Conservation (phyloP, 257 asterid species). For the Pogostemon cablin region DNA sequence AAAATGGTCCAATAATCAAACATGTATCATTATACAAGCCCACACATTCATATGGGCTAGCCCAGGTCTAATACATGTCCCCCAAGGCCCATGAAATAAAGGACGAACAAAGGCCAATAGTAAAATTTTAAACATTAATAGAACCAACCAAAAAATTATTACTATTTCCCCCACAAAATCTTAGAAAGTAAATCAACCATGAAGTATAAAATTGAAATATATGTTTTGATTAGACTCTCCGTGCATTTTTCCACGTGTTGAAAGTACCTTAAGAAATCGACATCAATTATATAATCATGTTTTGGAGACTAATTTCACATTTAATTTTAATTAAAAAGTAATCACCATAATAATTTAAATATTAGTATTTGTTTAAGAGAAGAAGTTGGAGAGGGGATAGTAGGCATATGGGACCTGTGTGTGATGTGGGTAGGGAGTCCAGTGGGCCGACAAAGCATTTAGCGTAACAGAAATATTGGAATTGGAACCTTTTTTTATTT, state of each 20-base stretch:
- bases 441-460: constrained; percentile 36
- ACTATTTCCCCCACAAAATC: too few species aligned
- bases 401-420: constrained; percentile 16
- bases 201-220: too few species aligned
- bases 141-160: neutral
- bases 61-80: too few species aligned
- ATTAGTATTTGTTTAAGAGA: too few species aligned
- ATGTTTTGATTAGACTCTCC: too few species aligned
- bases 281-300: too few species aligned
- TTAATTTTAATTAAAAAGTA: too few species aligned
- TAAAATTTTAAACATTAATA: neutral
- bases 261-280: too few species aligned
- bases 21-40: neutral
- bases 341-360: too few species aligned
- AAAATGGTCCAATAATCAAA: neutral
- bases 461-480: neutral
- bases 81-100: neutral
- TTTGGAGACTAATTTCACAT: too few species aligned
- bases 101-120: neutral
- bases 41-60: neutral
- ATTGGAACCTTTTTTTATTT: constrained; percentile 21
- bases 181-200: too few species aligned
- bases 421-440: constrained; percentile 31
- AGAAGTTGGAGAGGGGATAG: neutral
- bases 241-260: too few species aligned